Evolutionary conservation across 345 rosid genomes (phyloP).

Genomic region (Corchorus capsularis): DNA sequence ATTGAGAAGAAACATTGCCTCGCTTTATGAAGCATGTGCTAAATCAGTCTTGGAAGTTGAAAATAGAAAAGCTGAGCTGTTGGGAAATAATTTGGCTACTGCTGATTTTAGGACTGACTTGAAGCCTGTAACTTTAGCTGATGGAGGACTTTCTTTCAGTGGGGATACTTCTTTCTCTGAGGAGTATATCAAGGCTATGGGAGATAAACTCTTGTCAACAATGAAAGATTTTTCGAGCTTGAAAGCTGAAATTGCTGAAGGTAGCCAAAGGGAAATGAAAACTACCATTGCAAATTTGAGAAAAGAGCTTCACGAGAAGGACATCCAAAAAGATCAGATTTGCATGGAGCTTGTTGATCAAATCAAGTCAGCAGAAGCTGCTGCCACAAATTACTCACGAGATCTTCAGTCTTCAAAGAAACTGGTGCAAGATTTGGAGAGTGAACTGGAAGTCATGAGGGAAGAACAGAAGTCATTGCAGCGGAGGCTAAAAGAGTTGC

Average conservation of each 20-base stretch:
- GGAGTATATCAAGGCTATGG: slow-evolving; percentile 55
- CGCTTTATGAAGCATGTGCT: slow-evolving; percentile 74
- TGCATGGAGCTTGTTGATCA: slow-evolving; percentile 85
- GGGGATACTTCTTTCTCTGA: slow-evolving; percentile 43
- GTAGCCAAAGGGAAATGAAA: slow-evolving; percentile 69
- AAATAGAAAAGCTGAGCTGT: slow-evolving; percentile 49
- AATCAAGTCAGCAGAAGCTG: slow-evolving; percentile 89
- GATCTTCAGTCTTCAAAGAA: slow-evolving; percentile 70
- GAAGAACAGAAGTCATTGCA: slow-evolving; percentile 55
- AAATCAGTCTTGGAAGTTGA: slow-evolving; percentile 65
- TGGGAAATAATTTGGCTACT: slow-evolving; percentile 29
- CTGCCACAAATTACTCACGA: slow-evolving; percentile 51
- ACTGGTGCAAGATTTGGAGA: slow-evolving; percentile 57
- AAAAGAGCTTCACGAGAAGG: slow-evolving; percentile 93
- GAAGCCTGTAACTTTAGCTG: slow-evolving; percentile 29
- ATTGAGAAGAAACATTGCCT: slow-evolving; percentile 48
- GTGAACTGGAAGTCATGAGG: slow-evolving; percentile 44
- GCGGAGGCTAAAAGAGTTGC: slow-evolving; percentile 56
- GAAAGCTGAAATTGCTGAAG: slow-evolving; percentile 52
- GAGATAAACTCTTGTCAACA: slow-evolving; percentile 52
- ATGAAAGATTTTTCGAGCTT: slow-evolving; percentile 49
- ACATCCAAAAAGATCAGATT: slow-evolving; percentile 72
- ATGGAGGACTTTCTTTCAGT: slow-evolving; percentile 27
- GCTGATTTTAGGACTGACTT: slow-evolving; percentile 33
- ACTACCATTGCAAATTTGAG: slow-evolving; percentile 63